These are phyloP conservation scores for Populus euphratica DNA, from an alignment of 345 rosid species.

Conservation along the genomic window DNA sequence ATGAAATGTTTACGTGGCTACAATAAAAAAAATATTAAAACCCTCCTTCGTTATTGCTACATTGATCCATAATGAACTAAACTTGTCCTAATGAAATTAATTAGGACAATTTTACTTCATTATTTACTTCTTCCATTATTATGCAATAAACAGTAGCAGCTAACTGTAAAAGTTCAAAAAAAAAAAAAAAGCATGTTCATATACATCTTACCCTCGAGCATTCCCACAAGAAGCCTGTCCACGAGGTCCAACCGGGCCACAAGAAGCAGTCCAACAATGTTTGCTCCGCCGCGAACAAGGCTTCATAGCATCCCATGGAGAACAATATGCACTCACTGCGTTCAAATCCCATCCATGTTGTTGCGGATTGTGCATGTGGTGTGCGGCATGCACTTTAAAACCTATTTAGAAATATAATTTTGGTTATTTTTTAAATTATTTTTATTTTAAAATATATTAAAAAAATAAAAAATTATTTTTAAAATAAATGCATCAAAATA, in stretches of 20 bases:
- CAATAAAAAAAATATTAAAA: too few relatives aligned
- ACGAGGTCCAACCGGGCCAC: conserved; percentile 28
- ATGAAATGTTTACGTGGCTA: too few relatives aligned
- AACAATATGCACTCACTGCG: conserved; percentile 49
- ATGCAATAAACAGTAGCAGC: background rate
- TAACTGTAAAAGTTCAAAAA: background rate
- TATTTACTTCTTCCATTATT: background rate
- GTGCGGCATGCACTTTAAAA: conserved; percentile 54
- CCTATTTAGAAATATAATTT: too few relatives aligned
- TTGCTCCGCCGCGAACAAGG: conserved; percentile 50
- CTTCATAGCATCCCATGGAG: conserved; percentile 62
- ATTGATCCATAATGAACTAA: conserved; percentile 46
- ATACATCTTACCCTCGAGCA: conserved; percentile 40
- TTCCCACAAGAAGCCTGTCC: conserved; percentile 60
- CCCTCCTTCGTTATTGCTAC: conserved; percentile 49
- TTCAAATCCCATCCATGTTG: conserved; percentile 45
- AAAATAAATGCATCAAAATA: too few relatives aligned
- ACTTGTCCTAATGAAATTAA: background rate
- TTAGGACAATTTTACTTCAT: background rate
- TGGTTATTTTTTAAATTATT: too few relatives aligned
- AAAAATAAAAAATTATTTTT: too few relatives aligned
- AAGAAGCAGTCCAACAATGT: conserved; percentile 66
- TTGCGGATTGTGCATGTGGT: conserved; percentile 44
- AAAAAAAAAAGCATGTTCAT: background rate
- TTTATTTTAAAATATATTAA: too few relatives aligned